phyloP scores from a whole-genome alignment of 2,329 filamentous ascomycete species.

The Hirsutella rhossiliensis region DNA sequence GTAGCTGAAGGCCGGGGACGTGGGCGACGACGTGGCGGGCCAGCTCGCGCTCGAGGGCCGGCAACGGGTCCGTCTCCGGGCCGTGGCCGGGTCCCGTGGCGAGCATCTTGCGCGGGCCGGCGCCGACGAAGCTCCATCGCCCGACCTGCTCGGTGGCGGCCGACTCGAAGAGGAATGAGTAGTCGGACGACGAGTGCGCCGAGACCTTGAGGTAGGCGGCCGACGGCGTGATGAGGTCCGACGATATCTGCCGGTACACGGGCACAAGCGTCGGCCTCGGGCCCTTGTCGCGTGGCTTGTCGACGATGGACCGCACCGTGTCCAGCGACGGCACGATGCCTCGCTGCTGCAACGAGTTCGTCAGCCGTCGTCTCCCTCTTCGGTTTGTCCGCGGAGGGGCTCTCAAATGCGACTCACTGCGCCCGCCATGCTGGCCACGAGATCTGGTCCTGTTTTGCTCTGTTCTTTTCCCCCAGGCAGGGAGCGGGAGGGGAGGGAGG shows the following conservation, averaged over 20 bases:
- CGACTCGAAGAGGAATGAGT: slow-evolving; percentile 93
- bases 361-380: slow-evolving; percentile 2
- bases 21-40: slow-evolving; percentile 66
- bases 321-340: slow-evolving; percentile 33
- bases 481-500: too few relatives aligned
- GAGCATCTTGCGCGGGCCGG: slow-evolving; percentile 66
- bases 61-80: slow-evolving; percentile 71
- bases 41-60: slow-evolving; percentile 70
- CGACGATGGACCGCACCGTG: slow-evolving; percentile 30
- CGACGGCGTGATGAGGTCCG: slow-evolving; percentile 90
- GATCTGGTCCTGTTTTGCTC: too few relatives aligned
- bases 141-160: slow-evolving; percentile 89
- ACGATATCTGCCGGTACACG: slow-evolving; percentile 72
- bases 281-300: slow-evolving; percentile 17
- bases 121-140: slow-evolving; percentile 89
- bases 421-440: neutral
- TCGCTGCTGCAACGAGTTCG: slow-evolving; percentile 15
- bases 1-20: slow-evolving; percentile 71
- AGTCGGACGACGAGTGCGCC: slow-evolving; percentile 51
- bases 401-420: neutral
- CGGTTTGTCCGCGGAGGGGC: neutral
- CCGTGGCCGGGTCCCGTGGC: slow-evolving; percentile 83
- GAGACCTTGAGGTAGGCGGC: slow-evolving; percentile 88
- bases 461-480: too few relatives aligned
- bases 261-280: slow-evolving; percentile 60